These are phyloP conservation scores for Sanguinoderma infundibulare DNA, from an alignment of 1,284 basidiomycete genomes.

Conservation along the genomic window DNA sequence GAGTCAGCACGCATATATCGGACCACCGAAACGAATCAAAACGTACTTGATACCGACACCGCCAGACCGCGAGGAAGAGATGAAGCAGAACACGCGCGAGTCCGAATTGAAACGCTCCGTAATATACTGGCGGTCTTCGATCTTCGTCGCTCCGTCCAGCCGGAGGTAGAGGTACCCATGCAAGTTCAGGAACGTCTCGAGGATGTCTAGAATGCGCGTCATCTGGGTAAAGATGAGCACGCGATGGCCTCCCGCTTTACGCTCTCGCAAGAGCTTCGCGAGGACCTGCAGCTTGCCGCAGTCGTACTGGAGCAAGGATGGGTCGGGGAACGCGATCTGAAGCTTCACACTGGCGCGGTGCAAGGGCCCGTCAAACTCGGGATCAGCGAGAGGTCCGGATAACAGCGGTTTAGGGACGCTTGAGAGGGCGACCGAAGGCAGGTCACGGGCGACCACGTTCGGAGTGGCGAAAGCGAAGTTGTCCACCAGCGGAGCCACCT, in stretches of 20 bases:
- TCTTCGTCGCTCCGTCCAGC: constrained; percentile 93
- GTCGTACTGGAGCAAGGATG: constrained; percentile 92
- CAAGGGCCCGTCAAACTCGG: constrained; percentile 68
- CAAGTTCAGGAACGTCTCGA: constrained; percentile 92
- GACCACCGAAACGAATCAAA: neutral
- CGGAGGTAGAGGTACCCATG: constrained; percentile 94
- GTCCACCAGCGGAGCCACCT: constrained; percentile 63
- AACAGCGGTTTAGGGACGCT: constrained; percentile 42
- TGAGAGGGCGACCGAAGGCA: constrained; percentile 65
- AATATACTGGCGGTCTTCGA: constrained; percentile 94
- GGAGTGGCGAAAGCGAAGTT: constrained; percentile 89
- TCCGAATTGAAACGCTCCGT: constrained; percentile 98
- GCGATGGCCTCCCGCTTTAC: constrained; percentile 88
- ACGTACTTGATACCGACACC: constrained; percentile 95
- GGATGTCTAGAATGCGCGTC: constrained; percentile 93
- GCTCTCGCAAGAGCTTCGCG: constrained; percentile 78
- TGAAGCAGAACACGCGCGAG: constrained; percentile 90
- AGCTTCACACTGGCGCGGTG: constrained; percentile 82
- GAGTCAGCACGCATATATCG: neutral
- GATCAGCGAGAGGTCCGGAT: constrained; percentile 30
- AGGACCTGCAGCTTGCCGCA: constrained; percentile 95
- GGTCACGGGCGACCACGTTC: constrained; percentile 75
- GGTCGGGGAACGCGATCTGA: constrained; percentile 94
- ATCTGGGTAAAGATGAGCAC: constrained; percentile 97
- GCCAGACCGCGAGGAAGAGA: constrained; percentile 91